Conservation (phyloP, 306 rosid genomes). For the Chamaecrista fasciculata region DNA sequence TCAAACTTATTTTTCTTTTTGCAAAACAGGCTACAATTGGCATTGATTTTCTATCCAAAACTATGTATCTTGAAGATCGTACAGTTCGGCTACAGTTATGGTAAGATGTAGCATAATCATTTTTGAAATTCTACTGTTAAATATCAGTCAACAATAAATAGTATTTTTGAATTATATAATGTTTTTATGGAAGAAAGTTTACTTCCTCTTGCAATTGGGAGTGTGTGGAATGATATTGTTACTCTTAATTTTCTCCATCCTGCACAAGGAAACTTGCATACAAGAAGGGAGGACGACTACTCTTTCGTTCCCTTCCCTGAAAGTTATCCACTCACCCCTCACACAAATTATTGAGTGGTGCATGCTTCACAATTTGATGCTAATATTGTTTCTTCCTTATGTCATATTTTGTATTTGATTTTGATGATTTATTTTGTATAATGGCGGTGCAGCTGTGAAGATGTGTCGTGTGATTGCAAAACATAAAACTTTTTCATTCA, state of each 20-base stretch:
- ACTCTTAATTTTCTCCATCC: not conserved
- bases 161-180: conserved; percentile 5
- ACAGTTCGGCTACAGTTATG: conserved; percentile 67
- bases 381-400: conserved; percentile 15
- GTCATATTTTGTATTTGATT: conserved; percentile 15
- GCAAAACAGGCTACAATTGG: conserved; percentile 58
- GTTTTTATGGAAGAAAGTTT: not conserved
- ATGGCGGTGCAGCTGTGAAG: conserved; percentile 3
- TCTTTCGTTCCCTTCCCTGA: not conserved
- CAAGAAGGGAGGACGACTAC: not conserved
- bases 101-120: conserved; percentile 38
- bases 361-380: conserved; percentile 19
- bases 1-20: conserved; percentile 25
- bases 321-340: not conserved
- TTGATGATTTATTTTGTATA: not conserved
- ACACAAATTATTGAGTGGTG: conserved; percentile 13
- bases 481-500: not conserved
- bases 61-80: conserved; percentile 71
- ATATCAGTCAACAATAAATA: not conserved
- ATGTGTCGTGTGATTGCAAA: conserved; percentile 17
- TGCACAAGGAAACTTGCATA: not conserved
- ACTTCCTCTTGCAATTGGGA: not conserved
- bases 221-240: not conserved
- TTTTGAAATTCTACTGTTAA: not conserved
- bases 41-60: conserved; percentile 61